Evolutionary conservation across 805 yeast species (phyloP), one percentile per base, ranked within the genome.

Genomic region (Candida manassasensis): DNA sequence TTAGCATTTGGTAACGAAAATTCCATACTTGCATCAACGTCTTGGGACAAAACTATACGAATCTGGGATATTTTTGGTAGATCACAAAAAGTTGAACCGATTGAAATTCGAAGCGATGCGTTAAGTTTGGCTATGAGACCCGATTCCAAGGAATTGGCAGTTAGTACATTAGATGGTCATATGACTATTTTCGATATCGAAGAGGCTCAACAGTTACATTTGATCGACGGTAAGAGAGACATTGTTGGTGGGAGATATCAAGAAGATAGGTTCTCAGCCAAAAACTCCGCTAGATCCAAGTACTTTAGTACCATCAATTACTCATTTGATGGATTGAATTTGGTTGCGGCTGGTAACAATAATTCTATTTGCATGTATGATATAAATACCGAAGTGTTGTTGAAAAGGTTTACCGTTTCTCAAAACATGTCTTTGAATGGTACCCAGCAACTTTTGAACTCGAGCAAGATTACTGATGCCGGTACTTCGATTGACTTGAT

Each of bases 31-130:
- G 97, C 95, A 3, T 80, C 93, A 39, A 94, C 96, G 2, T 83
- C 95, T 15, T 93, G 98, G 98, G 98, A 93, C 62, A 84, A 84
- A 47, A 89, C 97, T 4, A 81, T 89, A 12, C 71, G 98, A 47
- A 70, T 93, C 8, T 93, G 98, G 98, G 83, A 80, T 52, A 78
- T 93, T 31, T 93, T 90, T 59, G 83, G 89, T 10, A 76, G 98
- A 50, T 69, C 86, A 0, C 90, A 84, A 48, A 79, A 77, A 32
- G 93, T 86, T 34, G 98, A 93, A 61, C 97, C 97, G 6, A 77
- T 93, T 47, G 87, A 84, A 49, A 77, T 87, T 11, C 77, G 73
- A 38, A 76, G 89, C 24, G 98, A 93, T 56, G 96, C 87, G 8
- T 69, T 90, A 42, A 72, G 87, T 14, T 67, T 93, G 25, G 75